Conservation (phyloP, 192 early-diverging fungal genomes). For the Linnemannia elongata region DNA sequence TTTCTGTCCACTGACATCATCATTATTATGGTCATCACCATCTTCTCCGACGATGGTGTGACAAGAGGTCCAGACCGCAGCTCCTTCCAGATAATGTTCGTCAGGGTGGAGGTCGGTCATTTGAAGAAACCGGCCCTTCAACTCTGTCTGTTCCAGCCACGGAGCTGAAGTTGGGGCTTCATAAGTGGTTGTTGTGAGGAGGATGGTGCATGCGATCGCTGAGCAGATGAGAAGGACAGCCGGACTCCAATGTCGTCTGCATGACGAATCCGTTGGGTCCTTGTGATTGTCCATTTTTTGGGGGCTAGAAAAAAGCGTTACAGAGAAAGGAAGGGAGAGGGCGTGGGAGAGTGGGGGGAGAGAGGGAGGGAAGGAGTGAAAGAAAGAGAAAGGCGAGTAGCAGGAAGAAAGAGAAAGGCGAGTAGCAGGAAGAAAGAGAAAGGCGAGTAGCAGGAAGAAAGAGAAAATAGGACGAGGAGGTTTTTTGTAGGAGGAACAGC, state of each 20-base stretch:
- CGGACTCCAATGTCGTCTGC: neutral
- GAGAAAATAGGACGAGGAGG: neutral
- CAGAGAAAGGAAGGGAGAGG: neutral
- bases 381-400: neutral
- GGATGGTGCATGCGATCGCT: constrained; percentile 5
- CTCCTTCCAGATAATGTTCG: constrained; percentile 63
- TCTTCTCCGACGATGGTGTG: constrained; percentile 45
- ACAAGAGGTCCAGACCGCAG: constrained; percentile 70
- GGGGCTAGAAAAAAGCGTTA: neutral
- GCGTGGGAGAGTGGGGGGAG: neutral
- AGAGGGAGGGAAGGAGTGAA: neutral
- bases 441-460: neutral
- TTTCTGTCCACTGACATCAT: neutral
- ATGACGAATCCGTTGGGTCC: neutral
- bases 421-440: constrained; percentile 1
- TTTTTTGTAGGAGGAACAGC: neutral
- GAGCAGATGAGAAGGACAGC: constrained; percentile 13
- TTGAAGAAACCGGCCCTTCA: constrained; percentile 70
- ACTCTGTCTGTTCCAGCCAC: neutral
- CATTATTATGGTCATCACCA: neutral
- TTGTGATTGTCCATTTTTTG: neutral
- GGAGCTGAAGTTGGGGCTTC: neutral
- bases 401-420: neutral
- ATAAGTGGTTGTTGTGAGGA: neutral
- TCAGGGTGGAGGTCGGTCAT: constrained; percentile 80